Evolutionary conservation across 2,329 filamentous ascomycete genomes (phyloP), one percentile per base, ranked within the genome.

Genomic region (Mycocentrospora acerina): DNA sequence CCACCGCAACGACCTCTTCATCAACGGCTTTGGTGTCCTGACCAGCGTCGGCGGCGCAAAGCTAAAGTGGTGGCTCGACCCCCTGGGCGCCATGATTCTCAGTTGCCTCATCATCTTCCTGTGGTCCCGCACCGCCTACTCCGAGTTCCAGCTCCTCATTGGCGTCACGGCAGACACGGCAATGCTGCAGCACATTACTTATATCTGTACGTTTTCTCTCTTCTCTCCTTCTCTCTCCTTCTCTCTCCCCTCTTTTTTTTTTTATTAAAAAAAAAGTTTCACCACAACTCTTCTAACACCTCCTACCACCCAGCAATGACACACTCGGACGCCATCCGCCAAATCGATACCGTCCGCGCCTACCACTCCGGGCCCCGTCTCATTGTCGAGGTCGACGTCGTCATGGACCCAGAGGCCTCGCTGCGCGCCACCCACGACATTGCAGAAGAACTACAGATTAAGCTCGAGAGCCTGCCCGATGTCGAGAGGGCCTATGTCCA

Each of bases 401-500:
- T 97, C 58, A 95, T 97, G 89, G 82, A 90, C 53, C 81, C 84
- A 0, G 73, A 81, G 1, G 79, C 83, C 37, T 81, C 82, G 2
- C 78, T 98, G 12, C 77, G 80, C 46, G 83, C 83, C 35, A 93
- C 90, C 0, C 93, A 98, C 66, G 93, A 98, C 60, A 81, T 96
- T 10, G 91, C 93, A 0, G 93, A 98, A 70, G 90, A 86, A 57
- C 75, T 98, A 56, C 93, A 98, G 75, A 86, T 86, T 47, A 97
- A 97, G 73, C 76, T 97, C 3, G 93, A 98, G 77, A 87, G 84
- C 40, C 69, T 98, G 48, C 91, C 93, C 0, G 85, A 95, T 62
- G 84, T 97, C 8, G 93, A 97, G 77, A 75, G 93, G 42, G 90
- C 90, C 0, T 97, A 96, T 64, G 93, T 97, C 14, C 93, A 98